Conservation (phyloP, 2,329 filamentous ascomycete species). For the Phialocephala sp. region DNA sequence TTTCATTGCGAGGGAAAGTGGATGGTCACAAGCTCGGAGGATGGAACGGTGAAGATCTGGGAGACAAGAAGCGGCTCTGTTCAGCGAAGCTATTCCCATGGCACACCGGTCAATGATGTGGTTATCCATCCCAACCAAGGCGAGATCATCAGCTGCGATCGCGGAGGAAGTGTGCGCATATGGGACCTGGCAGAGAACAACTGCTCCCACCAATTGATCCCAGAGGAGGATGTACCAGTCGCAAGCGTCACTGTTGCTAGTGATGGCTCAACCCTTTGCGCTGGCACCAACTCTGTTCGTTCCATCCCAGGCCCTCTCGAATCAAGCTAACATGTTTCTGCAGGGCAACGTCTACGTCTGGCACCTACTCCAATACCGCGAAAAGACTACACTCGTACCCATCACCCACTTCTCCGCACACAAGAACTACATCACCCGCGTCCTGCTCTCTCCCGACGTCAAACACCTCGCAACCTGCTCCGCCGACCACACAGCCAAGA, state of each 20-base stretch:
- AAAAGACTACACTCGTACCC: slow-evolving; percentile 72
- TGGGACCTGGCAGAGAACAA: slow-evolving; percentile 98
- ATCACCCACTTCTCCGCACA: slow-evolving; percentile 76
- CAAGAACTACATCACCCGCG: slow-evolving; percentile 74
- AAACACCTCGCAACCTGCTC: slow-evolving; percentile 77
- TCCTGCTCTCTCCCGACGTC: slow-evolving; percentile 76
- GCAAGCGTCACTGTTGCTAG: slow-evolving; percentile 95
- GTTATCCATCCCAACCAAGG: slow-evolving; percentile 99
- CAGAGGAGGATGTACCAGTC: slow-evolving; percentile 92
- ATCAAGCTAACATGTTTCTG: slow-evolving; percentile 27
- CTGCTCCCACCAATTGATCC: slow-evolving; percentile 94
- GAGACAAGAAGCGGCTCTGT: slow-evolving; percentile 53
- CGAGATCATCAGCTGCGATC: slow-evolving; percentile 95
- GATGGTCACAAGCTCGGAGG: slow-evolving; percentile 98
- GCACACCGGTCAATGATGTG: slow-evolving; percentile 90
- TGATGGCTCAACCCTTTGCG: slow-evolving; percentile 90
- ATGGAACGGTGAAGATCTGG: slow-evolving; percentile 61
- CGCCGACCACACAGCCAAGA: slow-evolving; percentile 85
- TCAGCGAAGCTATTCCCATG: slow-evolving; percentile 92
- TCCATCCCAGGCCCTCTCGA: neutral
- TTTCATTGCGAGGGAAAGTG: slow-evolving; percentile 99
- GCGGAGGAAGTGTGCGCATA: slow-evolving; percentile 88
- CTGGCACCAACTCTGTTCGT: slow-evolving; percentile 85
- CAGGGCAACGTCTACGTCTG: slow-evolving; percentile 98
- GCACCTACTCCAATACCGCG: slow-evolving; percentile 79